These are phyloP conservation scores for Chondrostereum purpureum DNA, from an alignment of 1,284 basidiomycete species.

Conservation along the genomic window DNA sequence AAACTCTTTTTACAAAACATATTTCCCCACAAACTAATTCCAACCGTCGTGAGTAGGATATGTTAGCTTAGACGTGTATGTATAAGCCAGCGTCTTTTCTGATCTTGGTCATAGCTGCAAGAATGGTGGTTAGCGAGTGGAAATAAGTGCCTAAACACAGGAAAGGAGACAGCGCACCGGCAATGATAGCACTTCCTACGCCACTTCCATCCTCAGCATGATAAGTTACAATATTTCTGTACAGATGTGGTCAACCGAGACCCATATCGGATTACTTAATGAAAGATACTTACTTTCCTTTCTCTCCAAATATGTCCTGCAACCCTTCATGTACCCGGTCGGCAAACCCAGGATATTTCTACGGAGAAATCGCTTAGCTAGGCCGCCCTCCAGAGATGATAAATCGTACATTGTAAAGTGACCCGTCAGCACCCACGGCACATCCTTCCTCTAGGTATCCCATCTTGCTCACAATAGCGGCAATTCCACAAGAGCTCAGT, in stretches of 20 bases:
- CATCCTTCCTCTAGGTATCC: constrained; percentile 87
- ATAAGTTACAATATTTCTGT: constrained; percentile 80
- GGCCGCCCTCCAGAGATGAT: background rate
- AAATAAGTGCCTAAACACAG: background rate
- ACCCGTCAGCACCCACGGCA: constrained; percentile 86
- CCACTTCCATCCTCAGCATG: constrained; percentile 95
- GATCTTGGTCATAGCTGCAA: constrained; percentile 33
- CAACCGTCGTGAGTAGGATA: too few relatives aligned
- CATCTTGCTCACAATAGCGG: constrained; percentile 90
- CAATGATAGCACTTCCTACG: constrained; percentile 94
- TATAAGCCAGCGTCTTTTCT: constrained; percentile 31
- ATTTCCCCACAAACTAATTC: too few relatives aligned
- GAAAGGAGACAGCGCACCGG: constrained; percentile 47
- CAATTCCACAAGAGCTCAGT: constrained; percentile 88
- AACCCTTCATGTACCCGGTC: constrained; percentile 86
- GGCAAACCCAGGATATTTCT: constrained; percentile 95
- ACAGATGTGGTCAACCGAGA: background rate
- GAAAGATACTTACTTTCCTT: constrained; percentile 61
- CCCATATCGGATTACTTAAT: background rate
- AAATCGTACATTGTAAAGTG: constrained; percentile 73
- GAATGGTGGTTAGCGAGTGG: constrained; percentile 2
- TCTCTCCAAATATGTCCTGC: constrained; percentile 89
- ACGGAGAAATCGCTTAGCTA: constrained; percentile 6
- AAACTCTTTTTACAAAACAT: too few relatives aligned
- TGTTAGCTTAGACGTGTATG: constrained; percentile 20